These are phyloP conservation scores for Cocos nucifera DNA, from an alignment of 176 grass and related monocot genomes.

Conservation along the genomic window DNA sequence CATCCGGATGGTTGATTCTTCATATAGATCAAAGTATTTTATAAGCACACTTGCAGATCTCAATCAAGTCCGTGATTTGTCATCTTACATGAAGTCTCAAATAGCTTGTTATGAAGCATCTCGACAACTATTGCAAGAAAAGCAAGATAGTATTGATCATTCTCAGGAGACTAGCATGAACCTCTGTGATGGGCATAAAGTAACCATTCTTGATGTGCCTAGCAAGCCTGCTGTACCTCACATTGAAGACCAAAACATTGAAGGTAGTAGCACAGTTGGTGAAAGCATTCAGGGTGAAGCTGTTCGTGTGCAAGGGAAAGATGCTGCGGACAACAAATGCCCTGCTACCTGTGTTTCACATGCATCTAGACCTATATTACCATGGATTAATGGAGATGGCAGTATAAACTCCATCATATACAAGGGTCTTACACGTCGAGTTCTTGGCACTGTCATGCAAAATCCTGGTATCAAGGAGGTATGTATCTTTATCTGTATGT, in stretches of 20 bases:
- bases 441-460: slow-evolving; percentile 82
- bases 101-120: slow-evolving; percentile 21
- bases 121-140: slow-evolving; percentile 25
- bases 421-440: slow-evolving; percentile 61
- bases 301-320: slow-evolving; percentile 14
- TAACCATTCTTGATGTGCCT: slow-evolving; percentile 51
- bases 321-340: slow-evolving; percentile 18
- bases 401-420: slow-evolving; percentile 59
- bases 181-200: slow-evolving; percentile 68
- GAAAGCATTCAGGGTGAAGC: slow-evolving; percentile 18
- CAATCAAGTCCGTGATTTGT: slow-evolving; percentile 21
- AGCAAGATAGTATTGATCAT: slow-evolving; percentile 20
- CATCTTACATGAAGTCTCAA: slow-evolving; percentile 20
- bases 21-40: slow-evolving; percentile 77
- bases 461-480: slow-evolving; percentile 81
- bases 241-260: background rate
- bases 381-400: slow-evolving; percentile 98
- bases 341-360: slow-evolving; percentile 21
- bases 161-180: slow-evolving; percentile 33
- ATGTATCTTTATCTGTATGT: background rate
- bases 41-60: slow-evolving; percentile 37
- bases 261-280: background rate
- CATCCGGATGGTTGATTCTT: slow-evolving; percentile 57
- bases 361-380: slow-evolving; percentile 60
- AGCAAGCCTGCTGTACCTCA: background rate